Conservation (phyloP, 192 early-diverging fungal genomes). For the Dissophora ornata region DNA sequence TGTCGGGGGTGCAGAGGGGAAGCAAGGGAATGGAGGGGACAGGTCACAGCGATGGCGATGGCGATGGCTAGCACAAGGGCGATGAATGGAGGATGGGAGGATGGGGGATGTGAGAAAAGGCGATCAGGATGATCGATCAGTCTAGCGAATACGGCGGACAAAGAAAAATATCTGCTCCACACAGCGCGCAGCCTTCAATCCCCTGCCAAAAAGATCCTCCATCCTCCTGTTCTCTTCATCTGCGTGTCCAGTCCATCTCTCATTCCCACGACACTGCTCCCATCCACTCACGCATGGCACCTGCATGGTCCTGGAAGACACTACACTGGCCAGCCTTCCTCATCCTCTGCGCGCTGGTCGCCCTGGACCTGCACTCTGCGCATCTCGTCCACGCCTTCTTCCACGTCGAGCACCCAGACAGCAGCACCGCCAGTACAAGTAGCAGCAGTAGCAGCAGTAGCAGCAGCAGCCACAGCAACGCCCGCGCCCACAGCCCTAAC, state of each 20-base stretch:
- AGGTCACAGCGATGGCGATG: too few species aligned
- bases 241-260: not conserved
- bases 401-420: conserved; percentile 15
- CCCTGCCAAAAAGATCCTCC: too few species aligned
- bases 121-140: too few species aligned
- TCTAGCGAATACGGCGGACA: too few species aligned
- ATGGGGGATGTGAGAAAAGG: too few species aligned
- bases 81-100: too few species aligned
- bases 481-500: not conserved
- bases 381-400: conserved; percentile 12
- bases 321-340: conserved; percentile 29
- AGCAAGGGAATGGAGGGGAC: not conserved
- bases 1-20: not conserved
- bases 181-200: too few species aligned
- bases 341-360: conserved; percentile 18
- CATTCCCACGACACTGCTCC: not conserved
- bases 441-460: not conserved
- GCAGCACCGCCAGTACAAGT: not conserved
- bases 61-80: too few species aligned
- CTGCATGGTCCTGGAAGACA: conserved; percentile 23
- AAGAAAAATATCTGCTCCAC: too few species aligned
- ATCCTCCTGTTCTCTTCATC: too few species aligned
- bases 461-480: not conserved
- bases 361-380: not conserved
- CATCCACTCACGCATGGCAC: conserved; percentile 12